Evolutionary conservation across 441 rosid species (phyloP).

Genomic region (Gossypium aridum): DNA sequence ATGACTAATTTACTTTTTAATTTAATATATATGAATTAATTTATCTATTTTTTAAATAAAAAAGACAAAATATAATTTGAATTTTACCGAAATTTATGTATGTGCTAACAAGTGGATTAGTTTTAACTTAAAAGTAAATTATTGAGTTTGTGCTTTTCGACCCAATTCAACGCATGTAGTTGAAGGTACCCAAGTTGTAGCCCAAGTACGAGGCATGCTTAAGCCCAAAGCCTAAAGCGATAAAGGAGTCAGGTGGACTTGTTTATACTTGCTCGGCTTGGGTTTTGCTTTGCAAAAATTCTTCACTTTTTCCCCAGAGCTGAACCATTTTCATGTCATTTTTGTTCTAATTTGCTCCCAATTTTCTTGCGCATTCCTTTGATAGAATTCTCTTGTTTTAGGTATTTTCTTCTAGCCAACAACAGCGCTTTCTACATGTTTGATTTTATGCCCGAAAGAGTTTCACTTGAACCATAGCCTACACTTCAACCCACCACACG

Average conservation of each 20-base stretch:
- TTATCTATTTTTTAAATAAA: no score
- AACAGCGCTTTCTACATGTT: neutral
- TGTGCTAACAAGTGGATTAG: neutral
- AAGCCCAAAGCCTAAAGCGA: neutral
- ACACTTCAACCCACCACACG: neutral
- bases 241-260: neutral
- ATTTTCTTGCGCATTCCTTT: neutral
- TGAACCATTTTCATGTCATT: neutral
- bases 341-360: neutral
- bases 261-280: neutral
- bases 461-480: neutral
- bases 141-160: no score
- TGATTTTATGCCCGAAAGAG: conserved; percentile 4
- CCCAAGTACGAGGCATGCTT: neutral
- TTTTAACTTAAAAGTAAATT: neutral
- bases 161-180: no score
- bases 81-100: no score
- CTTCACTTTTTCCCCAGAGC: neutral
- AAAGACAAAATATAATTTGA: no score
- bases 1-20: accelerated
- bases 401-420: neutral
- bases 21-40: no score
- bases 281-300: neutral
- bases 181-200: neutral
- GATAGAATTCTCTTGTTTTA: neutral